phyloP scores from a whole-genome alignment of 192 early-diverging fungal genomes.

The Physocladia obscura region DNA sequence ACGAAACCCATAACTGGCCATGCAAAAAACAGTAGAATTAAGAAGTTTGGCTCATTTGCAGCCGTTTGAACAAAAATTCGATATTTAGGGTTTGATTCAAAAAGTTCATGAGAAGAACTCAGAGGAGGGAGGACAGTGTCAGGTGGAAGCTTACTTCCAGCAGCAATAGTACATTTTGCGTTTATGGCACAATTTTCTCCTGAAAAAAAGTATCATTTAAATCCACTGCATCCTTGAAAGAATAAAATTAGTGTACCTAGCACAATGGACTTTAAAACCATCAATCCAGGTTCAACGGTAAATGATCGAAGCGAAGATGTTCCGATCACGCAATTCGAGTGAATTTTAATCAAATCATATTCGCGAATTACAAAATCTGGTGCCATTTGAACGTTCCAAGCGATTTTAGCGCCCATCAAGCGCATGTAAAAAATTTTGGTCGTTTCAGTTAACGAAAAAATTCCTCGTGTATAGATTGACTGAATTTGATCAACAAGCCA shows the following conservation, averaged over 20 bases:
- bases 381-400: constrained; percentile 31
- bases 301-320: constrained; percentile 39
- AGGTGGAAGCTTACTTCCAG: constrained; percentile 37
- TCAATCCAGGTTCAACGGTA: constrained; percentile 31
- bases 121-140: constrained; percentile 38
- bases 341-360: constrained; percentile 48
- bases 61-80: constrained; percentile 19
- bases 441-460: constrained; percentile 27
- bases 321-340: constrained; percentile 32
- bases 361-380: constrained; percentile 33
- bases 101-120: constrained; percentile 35
- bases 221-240: neutral
- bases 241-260: constrained; percentile 27
- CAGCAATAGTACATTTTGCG: constrained; percentile 33
- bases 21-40: constrained; percentile 27
- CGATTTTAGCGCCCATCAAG: constrained; percentile 40
- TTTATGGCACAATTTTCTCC: constrained; percentile 29
- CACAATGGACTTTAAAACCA: constrained; percentile 39
- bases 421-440: constrained; percentile 26
- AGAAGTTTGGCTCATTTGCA: neutral
- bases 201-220: neutral
- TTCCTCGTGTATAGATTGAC: constrained; percentile 22
- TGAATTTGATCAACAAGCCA: constrained; percentile 43
- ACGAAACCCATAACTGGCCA: constrained; percentile 30
- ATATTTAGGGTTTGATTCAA: constrained; percentile 16